Conservation (phyloP, 2,329 filamentous ascomycete species). For the Coleophoma cylindrospora region DNA sequence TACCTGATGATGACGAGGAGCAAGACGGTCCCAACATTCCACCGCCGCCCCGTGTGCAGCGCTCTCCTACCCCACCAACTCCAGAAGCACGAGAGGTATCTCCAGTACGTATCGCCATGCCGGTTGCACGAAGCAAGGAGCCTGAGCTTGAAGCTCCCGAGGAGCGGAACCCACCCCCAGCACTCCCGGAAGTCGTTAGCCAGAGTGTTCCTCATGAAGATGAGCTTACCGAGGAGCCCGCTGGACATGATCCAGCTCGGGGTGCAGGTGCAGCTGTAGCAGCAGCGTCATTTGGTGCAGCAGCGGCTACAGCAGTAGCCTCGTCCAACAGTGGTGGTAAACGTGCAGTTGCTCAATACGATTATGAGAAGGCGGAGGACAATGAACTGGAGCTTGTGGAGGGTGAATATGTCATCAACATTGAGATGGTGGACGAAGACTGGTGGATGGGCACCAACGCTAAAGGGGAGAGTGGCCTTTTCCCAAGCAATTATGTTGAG, state of each 20-base stretch:
- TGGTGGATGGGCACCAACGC: slow-evolving; percentile 98
- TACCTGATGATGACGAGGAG: slow-evolving; percentile 46
- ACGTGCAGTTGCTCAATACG: slow-evolving; percentile 79
- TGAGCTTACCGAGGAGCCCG: slow-evolving; percentile 60
- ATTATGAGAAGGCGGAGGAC: slow-evolving; percentile 96
- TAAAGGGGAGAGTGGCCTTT: slow-evolving; percentile 79
- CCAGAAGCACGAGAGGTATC: slow-evolving; percentile 53
- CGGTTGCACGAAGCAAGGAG: slow-evolving; percentile 62
- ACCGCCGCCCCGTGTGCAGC: slow-evolving; percentile 32
- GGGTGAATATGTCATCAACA: slow-evolving; percentile 82
- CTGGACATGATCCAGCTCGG: slow-evolving; percentile 53
- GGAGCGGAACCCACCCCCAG: slow-evolving; percentile 42
- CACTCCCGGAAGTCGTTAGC: slow-evolving; percentile 62
- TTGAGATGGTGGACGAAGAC: slow-evolving; percentile 96
- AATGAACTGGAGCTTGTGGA: slow-evolving; percentile 92
- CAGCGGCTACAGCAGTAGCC: slow-evolving; percentile 31
- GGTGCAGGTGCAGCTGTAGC: slow-evolving; percentile 52
- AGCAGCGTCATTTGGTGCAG: slow-evolving; percentile 36
- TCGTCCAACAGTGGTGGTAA: slow-evolving; percentile 51
- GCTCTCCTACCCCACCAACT: slow-evolving; percentile 35
- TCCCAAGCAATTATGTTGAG: slow-evolving; percentile 97
- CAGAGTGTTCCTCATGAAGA: slow-evolving; percentile 58
- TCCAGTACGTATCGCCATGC: slow-evolving; percentile 81
- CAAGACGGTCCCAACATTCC: slow-evolving; percentile 41
- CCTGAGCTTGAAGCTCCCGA: slow-evolving; percentile 47